These are phyloP conservation scores for Scopulariopsis brevicaulis DNA, from an alignment of 2,329 filamentous ascomycete genomes.

Conservation along the genomic window DNA sequence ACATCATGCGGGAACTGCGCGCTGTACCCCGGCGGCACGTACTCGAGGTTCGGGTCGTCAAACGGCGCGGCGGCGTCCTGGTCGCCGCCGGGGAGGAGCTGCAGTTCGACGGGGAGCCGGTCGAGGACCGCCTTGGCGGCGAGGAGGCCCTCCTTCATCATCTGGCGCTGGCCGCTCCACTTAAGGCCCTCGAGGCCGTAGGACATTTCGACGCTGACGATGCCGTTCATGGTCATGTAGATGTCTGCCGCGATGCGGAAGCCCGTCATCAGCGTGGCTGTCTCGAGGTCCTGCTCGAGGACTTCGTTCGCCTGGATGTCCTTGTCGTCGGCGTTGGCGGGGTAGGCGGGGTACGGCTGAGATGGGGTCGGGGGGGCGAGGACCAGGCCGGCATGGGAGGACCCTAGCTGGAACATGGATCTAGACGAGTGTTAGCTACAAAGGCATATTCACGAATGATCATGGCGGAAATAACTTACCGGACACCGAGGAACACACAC, in stretches of 20 bases:
- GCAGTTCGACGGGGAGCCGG: conserved; percentile 57
- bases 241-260: conserved; percentile 74
- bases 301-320: conserved; percentile 65
- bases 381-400: conserved; percentile 57
- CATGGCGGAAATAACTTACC: conserved; percentile 27
- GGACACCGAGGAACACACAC: conserved; percentile 64
- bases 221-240: conserved; percentile 67
- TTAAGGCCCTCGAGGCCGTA: conserved; percentile 70
- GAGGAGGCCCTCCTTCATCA: conserved; percentile 60
- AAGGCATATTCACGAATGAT: neutral
- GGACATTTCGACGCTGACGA: conserved; percentile 70
- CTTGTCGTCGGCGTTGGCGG: conserved; percentile 73
- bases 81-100: conserved; percentile 30
- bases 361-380: conserved; percentile 67
- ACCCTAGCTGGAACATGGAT: conserved; percentile 68
- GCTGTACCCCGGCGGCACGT: conserved; percentile 4
- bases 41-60: conserved; percentile 15
- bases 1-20: conserved; percentile 23
- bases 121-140: conserved; percentile 59
- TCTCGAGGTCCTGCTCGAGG: conserved; percentile 54
- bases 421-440: conserved; percentile 23
- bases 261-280: conserved; percentile 60
- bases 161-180: conserved; percentile 65
- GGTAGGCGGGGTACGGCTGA: conserved; percentile 68
- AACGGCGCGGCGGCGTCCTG: conserved; percentile 13